Conservation (phyloP, 176 grass and related monocot species). For the Triticum turgidum region DNA sequence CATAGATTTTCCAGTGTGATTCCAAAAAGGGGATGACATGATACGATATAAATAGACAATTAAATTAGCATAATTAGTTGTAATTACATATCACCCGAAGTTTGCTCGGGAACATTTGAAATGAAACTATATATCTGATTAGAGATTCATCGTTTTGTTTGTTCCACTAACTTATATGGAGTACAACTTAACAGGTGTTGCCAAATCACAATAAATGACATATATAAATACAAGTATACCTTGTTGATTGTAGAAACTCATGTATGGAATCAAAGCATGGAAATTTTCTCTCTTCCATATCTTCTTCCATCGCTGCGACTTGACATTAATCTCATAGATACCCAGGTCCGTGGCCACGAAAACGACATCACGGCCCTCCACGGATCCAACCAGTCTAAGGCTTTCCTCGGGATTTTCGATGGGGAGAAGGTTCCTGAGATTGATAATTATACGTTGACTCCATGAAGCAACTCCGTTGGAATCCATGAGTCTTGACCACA, state of each 20-base stretch:
- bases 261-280: too few relatives aligned
- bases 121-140: too few relatives aligned
- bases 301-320: too few relatives aligned
- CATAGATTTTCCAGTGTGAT: not conserved
- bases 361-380: not conserved
- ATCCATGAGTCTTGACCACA: too few relatives aligned
- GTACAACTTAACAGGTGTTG: too few relatives aligned
- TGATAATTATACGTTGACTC: not conserved
- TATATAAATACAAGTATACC: too few relatives aligned
- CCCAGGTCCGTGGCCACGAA: not conserved
- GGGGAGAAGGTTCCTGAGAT: not conserved
- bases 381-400: not conserved
- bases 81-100: not conserved
- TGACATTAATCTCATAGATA: not conserved
- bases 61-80: too few relatives aligned
- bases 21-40: not conserved
- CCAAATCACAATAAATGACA: too few relatives aligned
- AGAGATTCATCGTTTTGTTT: too few relatives aligned
- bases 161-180: too few relatives aligned
- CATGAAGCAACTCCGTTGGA: not conserved
- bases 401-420: not conserved
- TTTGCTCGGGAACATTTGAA: not conserved
- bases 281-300: too few relatives aligned
- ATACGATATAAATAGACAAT: not conserved
- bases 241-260: too few relatives aligned